Evolutionary conservation across 768 basidiomycete species (phyloP), one percentile per base, ranked within the genome.

Genomic region (Pleurotus djamor): DNA sequence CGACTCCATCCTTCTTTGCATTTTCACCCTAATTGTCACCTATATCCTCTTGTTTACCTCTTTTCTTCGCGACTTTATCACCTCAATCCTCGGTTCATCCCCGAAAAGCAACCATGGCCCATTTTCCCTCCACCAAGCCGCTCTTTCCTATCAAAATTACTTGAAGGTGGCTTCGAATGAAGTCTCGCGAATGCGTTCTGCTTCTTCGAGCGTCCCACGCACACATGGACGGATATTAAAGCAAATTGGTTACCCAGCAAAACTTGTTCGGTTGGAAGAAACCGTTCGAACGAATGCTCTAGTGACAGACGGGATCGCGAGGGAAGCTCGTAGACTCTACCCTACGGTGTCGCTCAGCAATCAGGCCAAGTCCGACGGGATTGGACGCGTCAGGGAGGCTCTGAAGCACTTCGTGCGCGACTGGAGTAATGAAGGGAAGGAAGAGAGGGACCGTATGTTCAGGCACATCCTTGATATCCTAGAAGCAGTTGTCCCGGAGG

Each of bases 331-430:
- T 28, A 28, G 21, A 28, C 21, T 28, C 1, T 28, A 28, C 21
- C 21, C 21, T 28, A 28, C 21, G 21, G 21, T 28, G 21, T 28
- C 21, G 21, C 21, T 28, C 21, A 28, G 21, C 21, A 28, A 28
- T 28, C 28, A 50, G 48, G 32, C 35, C 41, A 43, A 37, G 32
- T 16, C 33, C 48, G 41, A 35, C 14, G 35, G 55, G 37, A 44
- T 28, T 41, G 59, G 75, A 21, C 76, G 83, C 12, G 82, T 83
- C 4, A 71, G 82, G 9, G 86, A 89, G 68, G 68, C 84, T 1
- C 66, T 91, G 60, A 87, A 87, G 69, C 88, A 89, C 66, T 86
- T 87, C 60, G 77, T 89, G 21, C 77, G 88, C 4, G 88, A 91
- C 65, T 89, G 88, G 88, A 87, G 85, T 64, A 67, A 68, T 5